Percentiles rank a stretch among this genome's conserved stretches.
Evolutionary conservation across 2,329 filamentous ascomycete genomes (phyloP).

Genomic region (Pseudofabraea citricarpa): DNA sequence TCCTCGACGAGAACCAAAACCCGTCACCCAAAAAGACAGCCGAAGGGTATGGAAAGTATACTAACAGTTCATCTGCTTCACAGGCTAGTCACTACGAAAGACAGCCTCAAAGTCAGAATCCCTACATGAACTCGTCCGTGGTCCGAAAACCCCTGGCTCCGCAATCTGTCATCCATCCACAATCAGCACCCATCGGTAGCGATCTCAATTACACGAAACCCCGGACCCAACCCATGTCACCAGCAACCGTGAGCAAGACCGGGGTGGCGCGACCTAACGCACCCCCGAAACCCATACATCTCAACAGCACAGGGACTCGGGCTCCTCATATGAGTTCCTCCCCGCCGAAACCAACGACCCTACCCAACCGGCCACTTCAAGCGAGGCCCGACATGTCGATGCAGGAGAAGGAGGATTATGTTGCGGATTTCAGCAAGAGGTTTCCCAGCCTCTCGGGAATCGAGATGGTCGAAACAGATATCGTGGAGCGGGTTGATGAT

Average conservation of each 20-base stretch:
- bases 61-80: slow-evolving; percentile 40
- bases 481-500: slow-evolving; percentile 11
- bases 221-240: slow-evolving; percentile 14
- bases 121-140: slow-evolving; percentile 19
- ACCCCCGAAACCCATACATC: slow-evolving; percentile 57
- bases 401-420: slow-evolving; percentile 60
- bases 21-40: slow-evolving; percentile 64
- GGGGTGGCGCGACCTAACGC: slow-evolving; percentile 42
- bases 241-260: slow-evolving; percentile 24
- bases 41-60: slow-evolving; percentile 85
- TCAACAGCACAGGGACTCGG: slow-evolving; percentile 44
- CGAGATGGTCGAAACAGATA: slow-evolving; percentile 49
- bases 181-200: slow-evolving; percentile 14
- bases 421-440: slow-evolving; percentile 71
- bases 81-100: slow-evolving; percentile 13
- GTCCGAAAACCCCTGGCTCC: slow-evolving; percentile 42
- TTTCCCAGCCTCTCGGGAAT: slow-evolving; percentile 82
- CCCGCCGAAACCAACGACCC: slow-evolving; percentile 31
- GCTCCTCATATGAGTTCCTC: slow-evolving; percentile 33
- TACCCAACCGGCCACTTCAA: slow-evolving; percentile 35
- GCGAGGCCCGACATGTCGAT: slow-evolving; percentile 49
- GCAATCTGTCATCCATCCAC: slow-evolving; percentile 21
- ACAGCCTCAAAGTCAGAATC: slow-evolving; percentile 13
- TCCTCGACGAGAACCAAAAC: slow-evolving; percentile 73
- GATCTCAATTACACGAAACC: slow-evolving; percentile 22